phyloP scores from a whole-genome alignment of 306 rosid genomes.

The Prunus davidiana region DNA sequence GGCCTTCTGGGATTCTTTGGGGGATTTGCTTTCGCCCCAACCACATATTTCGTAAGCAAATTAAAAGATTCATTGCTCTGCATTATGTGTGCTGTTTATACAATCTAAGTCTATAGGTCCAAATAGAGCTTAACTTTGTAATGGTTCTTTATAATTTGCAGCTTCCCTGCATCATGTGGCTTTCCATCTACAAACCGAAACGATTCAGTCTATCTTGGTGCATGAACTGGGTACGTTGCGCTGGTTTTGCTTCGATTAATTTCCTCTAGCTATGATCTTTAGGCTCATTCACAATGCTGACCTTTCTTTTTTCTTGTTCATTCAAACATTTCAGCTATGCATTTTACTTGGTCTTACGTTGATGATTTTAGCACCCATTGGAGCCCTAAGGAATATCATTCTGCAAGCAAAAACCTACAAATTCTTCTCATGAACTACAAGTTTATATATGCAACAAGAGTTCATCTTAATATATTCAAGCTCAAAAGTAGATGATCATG shows the following conservation, averaged over 20 bases:
- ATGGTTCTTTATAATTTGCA: slow-evolving; percentile 23
- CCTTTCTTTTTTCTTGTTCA: neutral
- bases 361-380: slow-evolving; percentile 78
- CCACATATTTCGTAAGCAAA: slow-evolving; percentile 71
- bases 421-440: slow-evolving; percentile 57
- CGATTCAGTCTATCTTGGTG: slow-evolving; percentile 62
- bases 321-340: slow-evolving; percentile 41
- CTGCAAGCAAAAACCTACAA: slow-evolving; percentile 40
- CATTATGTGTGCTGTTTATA: too few species aligned
- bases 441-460: neutral
- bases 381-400: slow-evolving; percentile 59
- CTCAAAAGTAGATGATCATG: neutral
- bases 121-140: neutral
- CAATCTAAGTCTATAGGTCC: neutral
- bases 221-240: slow-evolving; percentile 55
- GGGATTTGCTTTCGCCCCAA: slow-evolving; percentile 89
- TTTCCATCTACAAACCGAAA: slow-evolving; percentile 55
- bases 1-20: slow-evolving; percentile 86
- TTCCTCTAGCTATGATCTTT: neutral
- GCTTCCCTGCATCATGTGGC: slow-evolving; percentile 92
- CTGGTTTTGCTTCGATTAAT: neutral
- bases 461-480: neutral
- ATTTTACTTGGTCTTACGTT: slow-evolving; percentile 57
- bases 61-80: neutral
- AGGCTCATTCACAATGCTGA: neutral